Evolutionary conservation across 768 basidiomycete species (phyloP).

Genomic region (Amanita jacksonii): DNA sequence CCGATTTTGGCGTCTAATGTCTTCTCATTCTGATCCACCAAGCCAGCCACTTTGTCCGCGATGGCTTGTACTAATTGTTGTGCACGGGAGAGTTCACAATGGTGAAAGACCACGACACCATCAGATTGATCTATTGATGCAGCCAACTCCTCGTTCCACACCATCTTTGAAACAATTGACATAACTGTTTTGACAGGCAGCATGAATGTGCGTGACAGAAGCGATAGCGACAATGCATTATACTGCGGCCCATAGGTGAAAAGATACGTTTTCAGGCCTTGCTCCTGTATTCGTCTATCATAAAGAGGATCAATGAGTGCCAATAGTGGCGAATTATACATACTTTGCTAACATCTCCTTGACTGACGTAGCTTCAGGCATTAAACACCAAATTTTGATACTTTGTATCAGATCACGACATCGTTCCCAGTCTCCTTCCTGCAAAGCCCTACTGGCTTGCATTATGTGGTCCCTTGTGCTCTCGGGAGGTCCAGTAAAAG

Average conservation of each 20-base stretch:
- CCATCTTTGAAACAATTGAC: constrained; percentile 95
- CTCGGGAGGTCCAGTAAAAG: constrained; percentile 98
- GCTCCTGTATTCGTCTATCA: constrained; percentile 90
- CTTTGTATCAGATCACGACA: constrained; percentile 88
- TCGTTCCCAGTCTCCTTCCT: constrained; percentile 95
- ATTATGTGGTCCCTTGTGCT: constrained; percentile 98
- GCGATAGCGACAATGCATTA: constrained; percentile 77
- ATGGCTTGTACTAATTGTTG: constrained; percentile 88
- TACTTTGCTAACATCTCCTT: constrained; percentile 95
- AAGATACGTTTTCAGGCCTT: constrained; percentile 91
- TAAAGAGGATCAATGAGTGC: not conserved
- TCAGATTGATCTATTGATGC: constrained; percentile 91
- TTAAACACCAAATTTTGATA: constrained; percentile 97
- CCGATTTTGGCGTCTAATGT: constrained; percentile 78
- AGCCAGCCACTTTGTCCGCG: constrained; percentile 74
- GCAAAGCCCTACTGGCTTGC: constrained; percentile 95
- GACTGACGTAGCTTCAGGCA: constrained; percentile 80
- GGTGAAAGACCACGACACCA: constrained; percentile 88
- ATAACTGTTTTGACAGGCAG: constrained; percentile 74
- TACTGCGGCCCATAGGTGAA: constrained; percentile 98
- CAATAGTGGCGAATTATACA: constrained; percentile 16
- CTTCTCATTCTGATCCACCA: constrained; percentile 94
- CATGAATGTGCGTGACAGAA: constrained; percentile 83
- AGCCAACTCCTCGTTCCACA: constrained; percentile 91
- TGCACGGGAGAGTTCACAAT: constrained; percentile 76